A percentile compares a stretch with the other conserved stretches of the same genome.
phyloP scores from a whole-genome alignment of 192 early-diverging fungal genomes.

The Entrophospora sp. region DNA sequence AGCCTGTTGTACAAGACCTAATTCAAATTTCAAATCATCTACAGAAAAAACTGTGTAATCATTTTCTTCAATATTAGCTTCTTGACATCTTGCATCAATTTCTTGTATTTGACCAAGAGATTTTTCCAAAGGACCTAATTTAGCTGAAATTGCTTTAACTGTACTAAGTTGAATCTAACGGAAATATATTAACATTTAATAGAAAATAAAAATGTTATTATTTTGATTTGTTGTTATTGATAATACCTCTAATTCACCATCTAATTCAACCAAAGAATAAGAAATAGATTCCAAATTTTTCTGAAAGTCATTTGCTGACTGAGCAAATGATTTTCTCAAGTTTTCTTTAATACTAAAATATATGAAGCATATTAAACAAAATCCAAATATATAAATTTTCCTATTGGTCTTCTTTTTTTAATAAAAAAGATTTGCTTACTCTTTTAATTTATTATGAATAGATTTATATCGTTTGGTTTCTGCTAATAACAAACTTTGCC shows the following conservation, averaged over 20 bases:
- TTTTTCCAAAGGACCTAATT: slow-evolving; percentile 42
- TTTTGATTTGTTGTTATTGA: too few species aligned
- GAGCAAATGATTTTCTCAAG: slow-evolving; percentile 69
- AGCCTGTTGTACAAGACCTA: slow-evolving; percentile 68
- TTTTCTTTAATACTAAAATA: slow-evolving; percentile 65
- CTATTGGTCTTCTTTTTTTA: too few species aligned
- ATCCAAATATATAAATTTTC: too few species aligned
- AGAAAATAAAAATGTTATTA: slow-evolving; percentile 14
- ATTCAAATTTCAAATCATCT: slow-evolving; percentile 84
- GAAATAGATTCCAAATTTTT: slow-evolving; percentile 63
- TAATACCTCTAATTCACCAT: slow-evolving; percentile 77
- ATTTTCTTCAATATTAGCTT: slow-evolving; percentile 89
- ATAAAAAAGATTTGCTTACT: too few species aligned
- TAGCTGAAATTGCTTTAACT: slow-evolving; percentile 50
- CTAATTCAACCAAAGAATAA: slow-evolving; percentile 50
- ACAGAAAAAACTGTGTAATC: slow-evolving; percentile 87
- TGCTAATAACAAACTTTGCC: slow-evolving; percentile 60
- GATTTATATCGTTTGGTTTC: slow-evolving; percentile 74
- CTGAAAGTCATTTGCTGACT: slow-evolving; percentile 76
- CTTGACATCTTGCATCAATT: slow-evolving; percentile 58
- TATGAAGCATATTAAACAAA: too few species aligned
- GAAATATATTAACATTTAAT: slow-evolving; percentile 11
- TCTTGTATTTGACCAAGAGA: slow-evolving; percentile 48
- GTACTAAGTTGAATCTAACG: slow-evolving; percentile 50
- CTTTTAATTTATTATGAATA: slow-evolving; percentile 79